Evolutionary conservation across 371 early-diverging fungal species (phyloP), one percentile per base, ranked within the genome.

Genomic region (Nosema bombycis): DNA sequence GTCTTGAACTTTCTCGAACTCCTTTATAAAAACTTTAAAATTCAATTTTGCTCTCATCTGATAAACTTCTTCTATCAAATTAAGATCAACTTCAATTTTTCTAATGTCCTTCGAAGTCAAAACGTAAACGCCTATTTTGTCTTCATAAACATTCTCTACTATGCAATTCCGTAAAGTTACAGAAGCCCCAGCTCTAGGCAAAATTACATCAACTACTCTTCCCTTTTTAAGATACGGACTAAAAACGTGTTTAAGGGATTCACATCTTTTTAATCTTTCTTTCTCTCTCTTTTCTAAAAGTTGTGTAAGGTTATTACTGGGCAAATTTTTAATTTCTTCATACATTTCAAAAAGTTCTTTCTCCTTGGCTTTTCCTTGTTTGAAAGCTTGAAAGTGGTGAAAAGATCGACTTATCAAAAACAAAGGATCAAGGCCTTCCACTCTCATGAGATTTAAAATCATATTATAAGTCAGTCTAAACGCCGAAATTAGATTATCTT

Each of bases 381-480:
- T 79, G 46, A 77, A 78, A 14, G 80, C 80, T 84, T 97, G 96
- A 88, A 92, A 96, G 81, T 98, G 97, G 82, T 89, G 91, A 86
- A 99, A 99, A 84, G 92, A 92, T 38, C 90, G 88, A 84, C 94
- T 91, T 33, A 99, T 87, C 89, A 99, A 91, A 79, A 88, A 93
- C 82, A 96, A 93, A 2, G 96, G 94, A 65, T 91, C 92, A 36
- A 99, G 88, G 1, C 94, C 93, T 86, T 99, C 99, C 29, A 99
- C 94, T 46, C 98, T 89, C 78, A 94, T 88, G 84, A 98, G 84
- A 83, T 99, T 98, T 58, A 99, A 86, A 34, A 99, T 90, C 96
- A 98, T 99, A 84, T 94, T 93, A 88, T 97, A 99, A n/a, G 92
- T 92, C 54, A 98, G 87, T 77, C 93, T 91, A 89, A 98, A 99